Percentiles rank a stretch among this genome's conserved stretches.
Evolutionary conservation across 1,284 basidiomycete genomes (phyloP).

Genomic region (Apiotrichum siamense): DNA sequence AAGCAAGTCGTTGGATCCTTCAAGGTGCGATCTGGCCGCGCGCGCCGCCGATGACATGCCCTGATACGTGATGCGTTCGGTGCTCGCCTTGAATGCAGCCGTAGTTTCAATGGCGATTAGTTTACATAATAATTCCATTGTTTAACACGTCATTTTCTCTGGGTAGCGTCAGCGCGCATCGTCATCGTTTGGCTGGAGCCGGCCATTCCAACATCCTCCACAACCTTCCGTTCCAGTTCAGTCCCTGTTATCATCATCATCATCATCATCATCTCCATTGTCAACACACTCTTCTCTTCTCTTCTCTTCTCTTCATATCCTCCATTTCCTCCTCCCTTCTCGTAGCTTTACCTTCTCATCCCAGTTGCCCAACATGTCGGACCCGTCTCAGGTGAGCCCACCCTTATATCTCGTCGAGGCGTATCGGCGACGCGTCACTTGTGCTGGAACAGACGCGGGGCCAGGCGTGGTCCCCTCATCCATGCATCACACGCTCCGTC

Average conservation of each 20-base stretch:
- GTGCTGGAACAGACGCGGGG: background rate
- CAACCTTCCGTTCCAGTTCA: background rate
- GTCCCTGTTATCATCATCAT: background rate
- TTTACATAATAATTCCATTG: background rate
- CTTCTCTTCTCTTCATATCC: background rate
- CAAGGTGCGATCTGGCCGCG: no score
- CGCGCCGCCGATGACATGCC: no score
- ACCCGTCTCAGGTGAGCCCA: slow-evolving; percentile 18
- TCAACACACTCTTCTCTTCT: background rate
- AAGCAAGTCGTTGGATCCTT: no score
- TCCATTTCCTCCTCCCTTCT: background rate
- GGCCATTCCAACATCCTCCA: background rate
- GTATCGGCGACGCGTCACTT: background rate
- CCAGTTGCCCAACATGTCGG: slow-evolving; percentile 13
- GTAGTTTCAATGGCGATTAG: no score
- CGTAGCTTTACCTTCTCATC: background rate
- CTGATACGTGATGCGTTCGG: no score
- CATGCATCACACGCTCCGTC: background rate
- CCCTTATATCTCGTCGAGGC: slow-evolving; percentile 10
- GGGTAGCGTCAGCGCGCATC: background rate
- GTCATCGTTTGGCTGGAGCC: background rate
- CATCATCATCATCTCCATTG: background rate
- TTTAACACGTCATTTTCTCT: background rate
- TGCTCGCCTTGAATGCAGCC: no score
- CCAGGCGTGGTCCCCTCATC: background rate